These are phyloP conservation scores for Fusarium buharicum DNA, from an alignment of 2,329 filamentous ascomycete species.

Conservation along the genomic window DNA sequence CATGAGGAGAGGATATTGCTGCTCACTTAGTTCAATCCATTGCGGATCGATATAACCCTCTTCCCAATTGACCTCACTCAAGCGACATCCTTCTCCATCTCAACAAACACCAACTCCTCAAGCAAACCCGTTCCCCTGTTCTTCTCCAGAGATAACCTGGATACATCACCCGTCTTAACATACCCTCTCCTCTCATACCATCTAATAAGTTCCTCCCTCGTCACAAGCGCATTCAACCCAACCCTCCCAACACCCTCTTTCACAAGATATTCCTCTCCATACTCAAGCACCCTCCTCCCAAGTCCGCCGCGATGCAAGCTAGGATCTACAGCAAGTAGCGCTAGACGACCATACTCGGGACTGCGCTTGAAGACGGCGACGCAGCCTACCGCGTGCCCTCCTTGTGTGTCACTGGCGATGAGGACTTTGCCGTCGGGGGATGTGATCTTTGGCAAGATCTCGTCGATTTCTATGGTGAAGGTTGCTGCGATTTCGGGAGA, in stretches of 20 bases:
- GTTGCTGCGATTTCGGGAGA: slow-evolving; percentile 69
- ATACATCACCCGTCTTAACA: slow-evolving; percentile 48
- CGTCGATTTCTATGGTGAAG: slow-evolving; percentile 75
- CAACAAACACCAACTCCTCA: slow-evolving; percentile 50
- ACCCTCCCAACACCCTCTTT: slow-evolving; percentile 38
- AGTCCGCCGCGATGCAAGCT: slow-evolving; percentile 47
- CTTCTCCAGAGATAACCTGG: slow-evolving; percentile 47
- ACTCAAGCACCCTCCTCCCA: slow-evolving; percentile 47
- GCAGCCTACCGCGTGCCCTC: slow-evolving; percentile 41
- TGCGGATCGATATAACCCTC: neutral
- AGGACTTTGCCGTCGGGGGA: slow-evolving; percentile 46
- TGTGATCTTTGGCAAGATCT: slow-evolving; percentile 64
- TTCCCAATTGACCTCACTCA: neutral
- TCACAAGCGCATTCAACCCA: slow-evolving; percentile 50
- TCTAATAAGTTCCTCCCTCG: slow-evolving; percentile 47
- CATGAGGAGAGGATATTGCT: no score
- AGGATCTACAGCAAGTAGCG: slow-evolving; percentile 51
- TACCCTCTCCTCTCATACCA: slow-evolving; percentile 53
- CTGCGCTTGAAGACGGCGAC: slow-evolving; percentile 45
- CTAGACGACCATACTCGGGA: slow-evolving; percentile 45
- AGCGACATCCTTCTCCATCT: slow-evolving; percentile 48
- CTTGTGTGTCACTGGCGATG: slow-evolving; percentile 38
- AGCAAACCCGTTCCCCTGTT: slow-evolving; percentile 30
- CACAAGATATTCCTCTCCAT: slow-evolving; percentile 48
- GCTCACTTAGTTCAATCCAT: neutral